phyloP scores from a whole-genome alignment of 306 rosid genomes.

The Castanopsis chinensis region DNA sequence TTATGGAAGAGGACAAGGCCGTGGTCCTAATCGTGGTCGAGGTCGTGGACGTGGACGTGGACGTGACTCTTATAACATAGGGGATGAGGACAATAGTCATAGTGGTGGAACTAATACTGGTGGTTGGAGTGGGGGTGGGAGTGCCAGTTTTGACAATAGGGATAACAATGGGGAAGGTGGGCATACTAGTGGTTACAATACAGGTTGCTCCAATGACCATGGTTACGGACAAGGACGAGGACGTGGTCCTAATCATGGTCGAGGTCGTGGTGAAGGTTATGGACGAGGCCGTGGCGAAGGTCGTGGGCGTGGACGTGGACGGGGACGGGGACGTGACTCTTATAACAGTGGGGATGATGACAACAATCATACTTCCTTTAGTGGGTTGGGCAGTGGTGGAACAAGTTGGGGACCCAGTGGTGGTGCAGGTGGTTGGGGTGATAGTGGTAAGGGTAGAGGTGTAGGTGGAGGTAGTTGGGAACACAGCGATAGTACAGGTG shows the following conservation, averaged over 20 bases:
- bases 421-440: neutral
- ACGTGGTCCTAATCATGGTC: neutral
- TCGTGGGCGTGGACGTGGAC: neutral
- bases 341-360: neutral
- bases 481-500: neutral
- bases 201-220: neutral
- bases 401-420: neutral
- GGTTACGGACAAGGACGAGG: neutral
- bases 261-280: slow-evolving; percentile 5
- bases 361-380: neutral
- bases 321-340: neutral
- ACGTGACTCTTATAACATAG: neutral
- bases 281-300: neutral
- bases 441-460: neutral
- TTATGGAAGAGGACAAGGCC: neutral
- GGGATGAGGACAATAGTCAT: neutral
- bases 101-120: neutral
- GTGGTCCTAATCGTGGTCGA: neutral
- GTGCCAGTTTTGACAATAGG: neutral
- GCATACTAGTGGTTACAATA: neutral
- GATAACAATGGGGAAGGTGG: neutral
- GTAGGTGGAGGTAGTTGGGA: neutral
- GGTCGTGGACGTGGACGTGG: neutral
- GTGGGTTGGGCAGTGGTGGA: neutral
- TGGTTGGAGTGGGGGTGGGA: neutral